Evolutionary conservation across 352 stramenopile species (phyloP).

Genomic region (Peronospora destructor): DNA sequence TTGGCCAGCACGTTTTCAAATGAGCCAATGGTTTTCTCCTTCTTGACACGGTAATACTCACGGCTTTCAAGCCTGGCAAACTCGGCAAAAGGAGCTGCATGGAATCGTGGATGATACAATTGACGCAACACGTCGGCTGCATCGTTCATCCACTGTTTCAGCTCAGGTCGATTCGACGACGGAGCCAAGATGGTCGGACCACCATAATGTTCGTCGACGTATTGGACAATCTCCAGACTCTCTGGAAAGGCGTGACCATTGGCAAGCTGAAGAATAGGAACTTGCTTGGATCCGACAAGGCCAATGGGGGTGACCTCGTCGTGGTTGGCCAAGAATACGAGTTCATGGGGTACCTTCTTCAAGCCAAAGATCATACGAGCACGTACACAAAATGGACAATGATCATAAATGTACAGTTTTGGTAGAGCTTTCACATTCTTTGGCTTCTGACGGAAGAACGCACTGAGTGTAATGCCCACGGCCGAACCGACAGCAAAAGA

Average conservation of each 20-base stretch:
- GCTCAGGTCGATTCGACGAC: constrained; percentile 31
- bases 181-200: constrained; percentile 26
- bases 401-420: constrained; percentile 58
- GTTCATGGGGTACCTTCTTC: constrained; percentile 37
- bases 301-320: constrained; percentile 47
- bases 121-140: constrained; percentile 26
- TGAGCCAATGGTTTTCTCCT: constrained; percentile 39
- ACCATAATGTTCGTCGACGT: constrained; percentile 49
- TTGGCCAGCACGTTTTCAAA: constrained; percentile 37
- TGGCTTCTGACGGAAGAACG: constrained; percentile 8
- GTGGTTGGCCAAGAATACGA: constrained; percentile 44
- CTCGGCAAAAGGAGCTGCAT: constrained; percentile 41
- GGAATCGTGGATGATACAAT: constrained; percentile 42
- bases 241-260: constrained; percentile 40
- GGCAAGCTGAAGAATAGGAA: constrained; percentile 43
- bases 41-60: constrained; percentile 46
- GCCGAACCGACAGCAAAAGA: not conserved
- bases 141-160: constrained; percentile 41
- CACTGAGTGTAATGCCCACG: not conserved
- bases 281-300: constrained; percentile 44
- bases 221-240: constrained; percentile 59
- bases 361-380: constrained; percentile 48
- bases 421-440: constrained; percentile 14
- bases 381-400: constrained; percentile 50
- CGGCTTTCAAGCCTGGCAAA: constrained; percentile 40